Conservation (phyloP, 2,329 filamentous ascomycete genomes). For the Coniosporium uncinatum region DNA sequence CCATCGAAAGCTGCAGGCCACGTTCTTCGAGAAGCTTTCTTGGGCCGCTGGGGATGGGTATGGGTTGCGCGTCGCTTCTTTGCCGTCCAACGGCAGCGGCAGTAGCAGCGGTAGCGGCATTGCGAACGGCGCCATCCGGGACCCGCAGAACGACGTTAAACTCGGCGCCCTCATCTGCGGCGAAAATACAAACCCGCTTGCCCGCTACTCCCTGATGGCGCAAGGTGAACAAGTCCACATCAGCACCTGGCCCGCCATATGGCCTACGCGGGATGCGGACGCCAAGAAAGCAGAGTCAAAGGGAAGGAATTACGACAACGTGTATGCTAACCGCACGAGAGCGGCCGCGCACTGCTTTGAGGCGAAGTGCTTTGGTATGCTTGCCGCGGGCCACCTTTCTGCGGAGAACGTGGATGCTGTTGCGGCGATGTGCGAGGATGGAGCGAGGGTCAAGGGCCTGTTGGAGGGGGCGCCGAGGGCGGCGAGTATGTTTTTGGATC, state of each 20-base stretch:
- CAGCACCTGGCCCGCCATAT: constrained; percentile 48
- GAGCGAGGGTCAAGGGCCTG: constrained; percentile 20
- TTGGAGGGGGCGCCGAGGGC: constrained; percentile 33
- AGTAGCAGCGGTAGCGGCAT: too few relatives aligned
- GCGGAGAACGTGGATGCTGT: constrained; percentile 28
- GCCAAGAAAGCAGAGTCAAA: constrained; percentile 2
- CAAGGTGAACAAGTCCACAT: constrained; percentile 51
- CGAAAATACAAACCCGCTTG: constrained; percentile 52
- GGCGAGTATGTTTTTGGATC: constrained; percentile 45
- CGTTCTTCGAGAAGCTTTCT: constrained; percentile 51
- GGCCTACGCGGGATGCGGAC: constrained; percentile 36
- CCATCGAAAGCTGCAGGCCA: constrained; percentile 49
- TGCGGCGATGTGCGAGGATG: too few relatives aligned
- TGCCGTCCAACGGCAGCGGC: too few relatives aligned
- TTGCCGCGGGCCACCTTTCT: constrained; percentile 39
- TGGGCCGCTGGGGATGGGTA: constrained; percentile 47
- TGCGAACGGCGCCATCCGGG: too few relatives aligned
- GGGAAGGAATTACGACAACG: constrained; percentile 44
- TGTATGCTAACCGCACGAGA: constrained; percentile 44
- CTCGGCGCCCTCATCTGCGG: constrained; percentile 48
- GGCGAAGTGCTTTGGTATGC: constrained; percentile 49
- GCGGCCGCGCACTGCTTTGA: constrained; percentile 53
- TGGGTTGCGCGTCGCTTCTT: constrained; percentile 39
- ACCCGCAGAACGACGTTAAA: constrained; percentile 34
- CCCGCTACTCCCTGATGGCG: constrained; percentile 44